These are phyloP conservation scores for Xerocomus nothofagi DNA, from an alignment of 1,284 basidiomycete species.

Conservation along the genomic window DNA sequence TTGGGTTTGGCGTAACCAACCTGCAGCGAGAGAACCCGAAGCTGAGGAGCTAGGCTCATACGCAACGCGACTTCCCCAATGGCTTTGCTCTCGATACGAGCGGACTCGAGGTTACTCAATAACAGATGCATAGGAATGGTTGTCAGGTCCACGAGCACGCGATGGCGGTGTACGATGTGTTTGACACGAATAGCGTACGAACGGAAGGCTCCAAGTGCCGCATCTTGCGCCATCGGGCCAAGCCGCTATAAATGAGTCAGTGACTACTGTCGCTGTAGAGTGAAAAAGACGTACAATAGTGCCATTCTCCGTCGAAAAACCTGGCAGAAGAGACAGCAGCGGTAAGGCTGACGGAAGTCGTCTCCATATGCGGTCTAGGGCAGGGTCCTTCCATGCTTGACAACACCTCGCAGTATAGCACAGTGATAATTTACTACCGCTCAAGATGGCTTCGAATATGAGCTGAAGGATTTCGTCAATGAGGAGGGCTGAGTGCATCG, in stretches of 20 bases:
- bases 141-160: conserved; percentile 29
- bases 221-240: conserved; percentile 6
- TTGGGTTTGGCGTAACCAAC: conserved; percentile 35
- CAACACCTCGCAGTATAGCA: conserved; percentile 42
- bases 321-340: conserved; percentile 46
- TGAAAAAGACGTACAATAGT: conserved; percentile 12
- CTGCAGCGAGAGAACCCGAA: conserved; percentile 44
- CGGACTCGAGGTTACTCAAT: conserved; percentile 41
- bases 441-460: conserved; percentile 41
- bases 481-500: conserved; percentile 50
- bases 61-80: conserved; percentile 33
- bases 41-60: conserved; percentile 37
- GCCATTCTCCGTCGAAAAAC: conserved; percentile 13
- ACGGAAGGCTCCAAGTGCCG: conserved; percentile 35
- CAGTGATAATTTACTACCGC: conserved; percentile 33
- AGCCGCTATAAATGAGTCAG: conserved; percentile 15
- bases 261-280: background rate
- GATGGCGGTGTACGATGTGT: conserved; percentile 41
- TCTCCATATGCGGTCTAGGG: conserved; percentile 54
- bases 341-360: conserved; percentile 47
- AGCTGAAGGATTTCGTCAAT: conserved; percentile 53
- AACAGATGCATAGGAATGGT: conserved; percentile 26
- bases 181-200: conserved; percentile 50
- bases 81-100: conserved; percentile 40
- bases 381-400: conserved; percentile 55